Percentiles rank a stretch among this genome's conserved stretches.
Conservation (phyloP, 2,329 filamentous ascomycete genomes). For the Clarireedia paspali region DNA sequence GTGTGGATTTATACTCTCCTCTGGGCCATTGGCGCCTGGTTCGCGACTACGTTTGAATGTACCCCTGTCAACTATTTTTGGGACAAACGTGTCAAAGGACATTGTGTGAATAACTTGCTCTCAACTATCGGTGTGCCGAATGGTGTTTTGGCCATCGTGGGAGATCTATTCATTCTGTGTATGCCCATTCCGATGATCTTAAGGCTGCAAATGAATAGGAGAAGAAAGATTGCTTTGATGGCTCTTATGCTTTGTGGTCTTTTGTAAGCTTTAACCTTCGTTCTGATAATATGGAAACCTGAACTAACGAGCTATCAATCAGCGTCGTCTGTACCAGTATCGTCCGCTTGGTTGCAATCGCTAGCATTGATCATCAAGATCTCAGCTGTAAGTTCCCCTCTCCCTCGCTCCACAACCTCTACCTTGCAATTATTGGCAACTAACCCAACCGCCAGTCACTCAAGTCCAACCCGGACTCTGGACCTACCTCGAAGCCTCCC, state of each 20-base stretch:
- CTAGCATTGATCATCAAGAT: not conserved
- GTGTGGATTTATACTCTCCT: not conserved
- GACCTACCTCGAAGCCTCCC: not conserved
- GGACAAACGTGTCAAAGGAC: not conserved
- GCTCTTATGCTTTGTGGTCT: not conserved
- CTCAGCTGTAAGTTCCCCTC: not conserved
- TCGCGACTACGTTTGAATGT: not conserved
- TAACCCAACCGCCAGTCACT: not conserved
- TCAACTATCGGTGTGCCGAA: not conserved
- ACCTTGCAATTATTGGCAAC: not conserved
- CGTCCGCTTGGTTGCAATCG: not conserved
- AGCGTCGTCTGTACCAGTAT: not conserved
- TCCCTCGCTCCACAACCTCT: not conserved
- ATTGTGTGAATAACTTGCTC: not conserved
- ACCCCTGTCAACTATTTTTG: not conserved
- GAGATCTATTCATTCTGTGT: not conserved
- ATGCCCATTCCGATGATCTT: not conserved
- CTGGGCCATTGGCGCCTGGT: not conserved
- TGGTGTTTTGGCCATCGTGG: not conserved
- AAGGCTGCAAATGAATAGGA: not conserved
- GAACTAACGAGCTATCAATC: not conserved
- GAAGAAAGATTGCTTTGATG: not conserved
- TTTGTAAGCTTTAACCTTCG: not conserved
- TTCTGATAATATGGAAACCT: not conserved
- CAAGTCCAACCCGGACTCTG: not conserved